phyloP scores from a whole-genome alignment of 2,329 filamentous ascomycete genomes.

The Hymenoscyphus repandus region DNA sequence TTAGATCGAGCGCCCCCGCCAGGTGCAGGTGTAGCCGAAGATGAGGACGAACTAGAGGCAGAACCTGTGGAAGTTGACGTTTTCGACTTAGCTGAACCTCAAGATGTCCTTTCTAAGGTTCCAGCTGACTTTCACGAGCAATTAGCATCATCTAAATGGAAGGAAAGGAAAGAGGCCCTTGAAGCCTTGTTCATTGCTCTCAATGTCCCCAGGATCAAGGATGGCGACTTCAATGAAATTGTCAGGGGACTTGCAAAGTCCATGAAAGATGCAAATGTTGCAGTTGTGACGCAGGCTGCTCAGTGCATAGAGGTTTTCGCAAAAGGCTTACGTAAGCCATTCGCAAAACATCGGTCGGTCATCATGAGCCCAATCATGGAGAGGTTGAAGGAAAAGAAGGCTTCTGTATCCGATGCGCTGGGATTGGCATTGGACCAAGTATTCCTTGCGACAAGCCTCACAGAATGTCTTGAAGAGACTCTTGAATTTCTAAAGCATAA shows the following conservation, averaged over 20 bases:
- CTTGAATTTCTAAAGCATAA: conserved; percentile 82
- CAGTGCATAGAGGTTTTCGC: conserved; percentile 88
- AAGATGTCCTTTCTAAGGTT: conserved; percentile 79
- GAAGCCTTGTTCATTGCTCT: conserved; percentile 72
- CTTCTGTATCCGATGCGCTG: conserved; percentile 79
- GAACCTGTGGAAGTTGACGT: conserved; percentile 67
- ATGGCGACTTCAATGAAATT: conserved; percentile 81
- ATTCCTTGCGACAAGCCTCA: conserved; percentile 61
- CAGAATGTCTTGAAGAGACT: conserved; percentile 89
- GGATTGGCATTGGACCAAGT: conserved; percentile 74
- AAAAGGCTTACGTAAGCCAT: conserved; percentile 73
- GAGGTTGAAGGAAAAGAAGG: conserved; percentile 95
- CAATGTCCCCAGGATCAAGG: conserved; percentile 87
- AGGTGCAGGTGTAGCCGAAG: conserved; percentile 52
- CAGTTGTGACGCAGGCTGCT: conserved; percentile 87
- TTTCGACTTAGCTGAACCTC: conserved; percentile 77
- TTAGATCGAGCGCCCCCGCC: conserved; percentile 62
- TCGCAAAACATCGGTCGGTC: conserved; percentile 71
- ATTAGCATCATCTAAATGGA: conserved; percentile 91
- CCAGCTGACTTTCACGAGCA: conserved; percentile 78
- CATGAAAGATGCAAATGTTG: conserved; percentile 98
- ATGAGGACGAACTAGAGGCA: conserved; percentile 51
- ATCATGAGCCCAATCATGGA: conserved; percentile 92
- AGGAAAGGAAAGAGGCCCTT: conserved; percentile 90
- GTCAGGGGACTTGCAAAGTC: conserved; percentile 81